phyloP scores from a whole-genome alignment of 352 stramenopile genomes.

The Globisporangium sylvaticum region DNA sequence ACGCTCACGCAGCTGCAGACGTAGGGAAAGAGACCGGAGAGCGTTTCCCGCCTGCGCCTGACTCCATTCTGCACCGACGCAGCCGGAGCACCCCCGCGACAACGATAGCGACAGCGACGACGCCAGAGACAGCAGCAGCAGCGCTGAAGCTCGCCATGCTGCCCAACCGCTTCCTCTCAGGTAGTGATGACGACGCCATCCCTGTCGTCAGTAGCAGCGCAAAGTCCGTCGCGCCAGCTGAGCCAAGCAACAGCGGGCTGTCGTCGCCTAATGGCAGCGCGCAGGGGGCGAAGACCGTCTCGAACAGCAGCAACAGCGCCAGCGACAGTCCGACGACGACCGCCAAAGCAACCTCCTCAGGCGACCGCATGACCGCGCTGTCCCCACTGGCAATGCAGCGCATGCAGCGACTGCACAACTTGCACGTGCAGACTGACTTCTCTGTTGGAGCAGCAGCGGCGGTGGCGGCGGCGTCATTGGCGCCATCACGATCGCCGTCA shows the following conservation, averaged over 20 bases:
- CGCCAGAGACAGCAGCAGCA: not conserved
- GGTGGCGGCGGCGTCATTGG: too few relatives aligned
- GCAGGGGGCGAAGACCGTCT: not conserved
- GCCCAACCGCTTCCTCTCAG: conserved; percentile 5
- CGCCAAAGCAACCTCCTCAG: not conserved
- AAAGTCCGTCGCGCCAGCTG: not conserved
- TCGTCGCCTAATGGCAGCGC: not conserved
- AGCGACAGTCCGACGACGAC: not conserved
- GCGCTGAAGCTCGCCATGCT: conserved; percentile 7
- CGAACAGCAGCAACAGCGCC: conserved; percentile 9
- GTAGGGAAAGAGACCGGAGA: not conserved
- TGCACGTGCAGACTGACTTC: conserved; percentile 32
- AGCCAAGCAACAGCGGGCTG: not conserved
- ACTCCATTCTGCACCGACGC: conserved; percentile 7
- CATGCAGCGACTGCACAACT: conserved; percentile 32
- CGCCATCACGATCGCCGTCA: not conserved
- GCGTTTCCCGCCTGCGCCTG: not conserved
- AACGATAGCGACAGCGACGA: not conserved
- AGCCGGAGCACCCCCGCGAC: conserved; percentile 11
- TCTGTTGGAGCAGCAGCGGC: not conserved
- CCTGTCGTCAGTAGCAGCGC: too few relatives aligned
- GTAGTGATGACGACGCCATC: not conserved
- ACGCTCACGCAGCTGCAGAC: too few relatives aligned
- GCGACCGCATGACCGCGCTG: conserved; percentile 6
- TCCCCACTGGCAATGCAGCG: conserved; percentile 29